phyloP scores from a whole-genome alignment of 2,329 filamentous ascomycete genomes.

The Curvularia lunata region DNA sequence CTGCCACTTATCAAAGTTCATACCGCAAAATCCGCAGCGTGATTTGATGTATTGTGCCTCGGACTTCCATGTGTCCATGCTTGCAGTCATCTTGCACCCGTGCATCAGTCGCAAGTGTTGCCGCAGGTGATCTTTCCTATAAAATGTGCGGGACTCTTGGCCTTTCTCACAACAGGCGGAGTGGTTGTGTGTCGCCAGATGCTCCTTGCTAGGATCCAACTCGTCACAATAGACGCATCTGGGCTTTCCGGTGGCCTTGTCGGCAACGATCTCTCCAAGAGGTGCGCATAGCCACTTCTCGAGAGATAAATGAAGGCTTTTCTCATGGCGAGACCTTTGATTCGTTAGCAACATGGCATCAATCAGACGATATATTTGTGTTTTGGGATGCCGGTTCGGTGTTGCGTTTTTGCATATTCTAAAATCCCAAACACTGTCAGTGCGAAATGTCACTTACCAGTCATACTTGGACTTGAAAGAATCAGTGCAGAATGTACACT shows the following conservation, averaged over 20 bases:
- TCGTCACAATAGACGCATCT: slow-evolving; percentile 66
- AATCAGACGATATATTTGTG: background rate
- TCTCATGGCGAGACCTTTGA: slow-evolving; percentile 51
- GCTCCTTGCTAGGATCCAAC: slow-evolving; percentile 60
- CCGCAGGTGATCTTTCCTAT: slow-evolving; percentile 67
- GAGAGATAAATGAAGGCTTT: slow-evolving; percentile 47
- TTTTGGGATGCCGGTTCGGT: too few species aligned
- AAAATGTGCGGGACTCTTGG: slow-evolving; percentile 67
- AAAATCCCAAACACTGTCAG: background rate
- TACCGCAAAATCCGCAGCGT: slow-evolving; percentile 61
- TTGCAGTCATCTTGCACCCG: slow-evolving; percentile 64
- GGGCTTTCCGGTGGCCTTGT: slow-evolving; percentile 62
- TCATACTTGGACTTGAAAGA: slow-evolving; percentile 51
- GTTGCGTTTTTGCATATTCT: background rate
- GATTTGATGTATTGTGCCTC: slow-evolving; percentile 61
- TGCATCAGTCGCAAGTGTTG: slow-evolving; percentile 68
- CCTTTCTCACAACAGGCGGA: slow-evolving; percentile 71
- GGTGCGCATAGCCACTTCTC: slow-evolving; percentile 63
- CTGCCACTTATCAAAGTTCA: slow-evolving; percentile 58
- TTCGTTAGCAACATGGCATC: slow-evolving; percentile 14
- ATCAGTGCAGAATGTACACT: slow-evolving; percentile 52
- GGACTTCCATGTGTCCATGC: slow-evolving; percentile 70
- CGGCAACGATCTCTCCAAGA: slow-evolving; percentile 61
- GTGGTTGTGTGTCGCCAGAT: slow-evolving; percentile 67
- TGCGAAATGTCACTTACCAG: slow-evolving; percentile 31